phyloP scores from a whole-genome alignment of 768 basidiomycete genomes.

The Hygrocybe coccinea region DNA sequence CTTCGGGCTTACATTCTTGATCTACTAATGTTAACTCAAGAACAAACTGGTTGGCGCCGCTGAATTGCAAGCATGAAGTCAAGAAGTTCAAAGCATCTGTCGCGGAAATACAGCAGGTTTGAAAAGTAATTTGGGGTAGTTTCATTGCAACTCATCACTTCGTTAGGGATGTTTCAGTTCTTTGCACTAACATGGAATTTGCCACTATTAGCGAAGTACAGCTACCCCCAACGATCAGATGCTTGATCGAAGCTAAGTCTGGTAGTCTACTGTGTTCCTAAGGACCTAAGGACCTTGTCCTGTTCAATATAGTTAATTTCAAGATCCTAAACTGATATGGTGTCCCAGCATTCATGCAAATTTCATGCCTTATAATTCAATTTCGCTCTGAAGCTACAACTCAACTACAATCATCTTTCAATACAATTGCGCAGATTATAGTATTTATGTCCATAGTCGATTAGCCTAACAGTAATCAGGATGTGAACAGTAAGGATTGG shows the following conservation, averaged over 20 bases:
- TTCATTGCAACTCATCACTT: conserved; percentile 8
- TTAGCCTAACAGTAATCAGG: conserved; percentile 21
- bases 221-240: too few relatives aligned
- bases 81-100: conserved; percentile 65
- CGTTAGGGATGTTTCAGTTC: conserved; percentile 60
- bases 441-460: conserved; percentile 35
- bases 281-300: too few relatives aligned
- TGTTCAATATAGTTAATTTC: too few relatives aligned
- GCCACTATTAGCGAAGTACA: too few relatives aligned
- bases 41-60: conserved; percentile 42
- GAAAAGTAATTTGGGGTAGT: conserved; percentile 4
- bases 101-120: conserved; percentile 61
- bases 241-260: too few relatives aligned
- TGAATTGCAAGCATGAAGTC: conserved; percentile 76
- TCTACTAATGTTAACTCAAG: conserved; percentile 29
- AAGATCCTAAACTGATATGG: too few relatives aligned
- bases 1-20: not conserved
- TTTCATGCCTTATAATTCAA: too few relatives aligned
- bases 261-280: too few relatives aligned
- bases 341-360: too few relatives aligned
- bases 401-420: too few relatives aligned
- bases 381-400: too few relatives aligned
- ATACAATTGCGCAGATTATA: conserved; percentile 18
- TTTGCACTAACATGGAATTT: conserved; percentile 44
- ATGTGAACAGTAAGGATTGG: not conserved